phyloP scores from a whole-genome alignment of 495 filamentous ascomycete species.

The Alectoria sarmentosa region DNA sequence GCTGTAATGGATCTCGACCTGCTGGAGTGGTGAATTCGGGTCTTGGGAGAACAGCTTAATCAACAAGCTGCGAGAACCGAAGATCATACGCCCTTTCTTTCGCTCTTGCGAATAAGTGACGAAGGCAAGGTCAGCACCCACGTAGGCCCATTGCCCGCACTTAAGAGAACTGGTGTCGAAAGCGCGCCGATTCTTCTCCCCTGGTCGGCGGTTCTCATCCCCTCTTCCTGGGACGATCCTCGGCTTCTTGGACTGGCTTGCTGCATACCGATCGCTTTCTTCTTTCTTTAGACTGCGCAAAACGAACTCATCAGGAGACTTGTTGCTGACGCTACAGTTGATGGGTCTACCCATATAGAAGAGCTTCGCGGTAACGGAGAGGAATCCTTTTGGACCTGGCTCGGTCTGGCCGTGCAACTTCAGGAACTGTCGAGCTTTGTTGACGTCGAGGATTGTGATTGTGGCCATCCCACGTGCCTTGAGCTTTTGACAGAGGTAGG shows the following conservation, averaged over 20 bases:
- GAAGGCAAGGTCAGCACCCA: conserved; percentile 36
- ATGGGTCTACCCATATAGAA: conserved; percentile 32
- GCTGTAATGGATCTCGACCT: conserved; percentile 36
- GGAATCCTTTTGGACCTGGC: conserved; percentile 15
- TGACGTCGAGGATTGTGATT: conserved; percentile 33
- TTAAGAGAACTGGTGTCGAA: conserved; percentile 27
- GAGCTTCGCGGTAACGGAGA: conserved; percentile 29
- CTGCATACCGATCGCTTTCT: conserved; percentile 14
- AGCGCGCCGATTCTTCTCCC: not conserved
- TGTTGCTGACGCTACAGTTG: conserved; percentile 39
- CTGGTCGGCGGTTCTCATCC: not conserved
- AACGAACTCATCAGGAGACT: conserved; percentile 31
- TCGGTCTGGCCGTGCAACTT: conserved; percentile 27
- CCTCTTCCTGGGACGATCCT: conserved; percentile 8
- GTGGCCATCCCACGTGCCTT: conserved; percentile 29
- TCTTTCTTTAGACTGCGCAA: conserved; percentile 37
- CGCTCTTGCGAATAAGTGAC: conserved; percentile 37
- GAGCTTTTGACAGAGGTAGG: conserved; percentile 34
- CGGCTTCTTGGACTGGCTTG: conserved; percentile 16
- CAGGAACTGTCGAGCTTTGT: conserved; percentile 34
- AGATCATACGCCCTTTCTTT: conserved; percentile 34
- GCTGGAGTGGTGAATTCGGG: conserved; percentile 5
- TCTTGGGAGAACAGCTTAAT: conserved; percentile 24
- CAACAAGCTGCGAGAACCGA: conserved; percentile 34
- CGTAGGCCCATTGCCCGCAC: conserved; percentile 47